Conservation (phyloP, 495 filamentous ascomycete species). For the Penicillium maclennaniae region DNA sequence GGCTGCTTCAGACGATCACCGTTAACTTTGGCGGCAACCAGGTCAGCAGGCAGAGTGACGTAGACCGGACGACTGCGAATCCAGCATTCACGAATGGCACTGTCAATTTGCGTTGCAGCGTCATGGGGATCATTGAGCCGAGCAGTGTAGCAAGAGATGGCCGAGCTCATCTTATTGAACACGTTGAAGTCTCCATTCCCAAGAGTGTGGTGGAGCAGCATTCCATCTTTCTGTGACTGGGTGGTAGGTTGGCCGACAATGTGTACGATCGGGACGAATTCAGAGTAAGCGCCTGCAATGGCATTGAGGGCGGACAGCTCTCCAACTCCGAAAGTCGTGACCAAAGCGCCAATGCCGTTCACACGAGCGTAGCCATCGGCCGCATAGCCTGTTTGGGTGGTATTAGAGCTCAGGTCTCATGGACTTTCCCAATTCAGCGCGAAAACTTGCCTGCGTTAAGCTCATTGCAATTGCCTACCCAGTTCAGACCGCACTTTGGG, state of each 20-base stretch:
- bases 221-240: constrained; percentile 48
- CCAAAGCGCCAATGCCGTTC: constrained; percentile 60
- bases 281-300: constrained; percentile 60
- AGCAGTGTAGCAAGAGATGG: constrained; percentile 67
- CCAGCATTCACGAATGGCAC: constrained; percentile 76
- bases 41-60: constrained; percentile 80
- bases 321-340: constrained; percentile 69
- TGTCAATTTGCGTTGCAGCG: constrained; percentile 72
- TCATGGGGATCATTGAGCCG: constrained; percentile 66
- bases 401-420: not conserved
- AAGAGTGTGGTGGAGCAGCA: constrained; percentile 87
- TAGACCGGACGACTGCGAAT: constrained; percentile 74
- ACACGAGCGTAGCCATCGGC: constrained; percentile 69
- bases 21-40: constrained; percentile 75
- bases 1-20: constrained; percentile 63
- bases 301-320: constrained; percentile 68
- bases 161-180: constrained; percentile 72
- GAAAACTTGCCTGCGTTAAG: constrained; percentile 56
- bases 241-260: constrained; percentile 60
- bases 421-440: not conserved
- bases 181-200: constrained; percentile 87
- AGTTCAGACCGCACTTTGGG: constrained; percentile 52
- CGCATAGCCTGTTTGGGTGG: constrained; percentile 52
- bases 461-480: constrained; percentile 75
- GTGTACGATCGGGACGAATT: constrained; percentile 60